Percentiles rank a stretch among this genome's conserved stretches.
phyloP scores from a whole-genome alignment of 2,329 filamentous ascomycete genomes.

The Talaromyces marneffei region DNA sequence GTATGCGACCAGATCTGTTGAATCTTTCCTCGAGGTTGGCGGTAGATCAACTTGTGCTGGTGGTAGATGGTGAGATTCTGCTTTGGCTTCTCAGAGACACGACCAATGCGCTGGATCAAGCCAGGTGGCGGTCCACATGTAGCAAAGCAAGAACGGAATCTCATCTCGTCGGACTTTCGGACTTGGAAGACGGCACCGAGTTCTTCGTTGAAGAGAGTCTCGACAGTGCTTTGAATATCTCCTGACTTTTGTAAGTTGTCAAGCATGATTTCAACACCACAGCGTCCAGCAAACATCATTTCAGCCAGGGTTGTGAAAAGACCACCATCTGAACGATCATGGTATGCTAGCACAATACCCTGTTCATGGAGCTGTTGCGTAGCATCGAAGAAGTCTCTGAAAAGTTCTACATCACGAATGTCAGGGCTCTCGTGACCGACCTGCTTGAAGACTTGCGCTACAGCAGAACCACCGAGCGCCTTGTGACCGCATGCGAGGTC shows the following conservation, averaged over 20 bases:
- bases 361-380: slow-evolving; percentile 62
- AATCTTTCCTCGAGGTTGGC: slow-evolving; percentile 63
- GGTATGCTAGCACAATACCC: slow-evolving; percentile 80
- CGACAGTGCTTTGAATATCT: slow-evolving; percentile 59
- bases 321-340: slow-evolving; percentile 90
- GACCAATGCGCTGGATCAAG: slow-evolving; percentile 77
- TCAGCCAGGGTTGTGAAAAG: slow-evolving; percentile 84
- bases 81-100: slow-evolving; percentile 60
- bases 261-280: slow-evolving; percentile 77
- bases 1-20: slow-evolving; percentile 87
- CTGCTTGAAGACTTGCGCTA: slow-evolving; percentile 83
- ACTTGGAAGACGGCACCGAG: slow-evolving; percentile 95
- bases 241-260: slow-evolving; percentile 60
- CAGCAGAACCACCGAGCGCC: slow-evolving; percentile 80
- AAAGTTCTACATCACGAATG: slow-evolving; percentile 70
- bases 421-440: slow-evolving; percentile 81
- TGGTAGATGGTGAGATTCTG: slow-evolving; percentile 74
- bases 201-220: slow-evolving; percentile 90
- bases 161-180: slow-evolving; percentile 72
- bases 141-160: slow-evolving; percentile 85
- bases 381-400: slow-evolving; percentile 90
- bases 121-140: slow-evolving; percentile 79
- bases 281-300: slow-evolving; percentile 97
- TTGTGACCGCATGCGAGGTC: slow-evolving; percentile 77
- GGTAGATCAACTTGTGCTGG: slow-evolving; percentile 61